Evolutionary conservation across 108 stramenopile species (phyloP).

Genomic region (Aurantiochytrium sp.): DNA sequence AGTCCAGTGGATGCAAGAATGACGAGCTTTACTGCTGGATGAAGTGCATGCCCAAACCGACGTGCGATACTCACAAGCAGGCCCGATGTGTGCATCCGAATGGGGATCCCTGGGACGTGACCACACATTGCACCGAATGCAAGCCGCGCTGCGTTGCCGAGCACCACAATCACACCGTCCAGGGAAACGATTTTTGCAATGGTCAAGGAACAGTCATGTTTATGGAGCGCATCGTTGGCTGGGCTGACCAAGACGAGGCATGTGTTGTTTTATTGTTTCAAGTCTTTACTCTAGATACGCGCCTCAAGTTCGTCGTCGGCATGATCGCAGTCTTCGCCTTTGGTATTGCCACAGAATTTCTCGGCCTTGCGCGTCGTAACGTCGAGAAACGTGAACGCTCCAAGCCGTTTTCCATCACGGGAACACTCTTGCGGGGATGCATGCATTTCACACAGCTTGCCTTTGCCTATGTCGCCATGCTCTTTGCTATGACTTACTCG

Average conservation of each 20-base stretch:
- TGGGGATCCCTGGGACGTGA: background rate
- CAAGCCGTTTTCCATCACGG: background rate
- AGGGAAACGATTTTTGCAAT: background rate
- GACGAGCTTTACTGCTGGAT: background rate
- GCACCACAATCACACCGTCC: background rate
- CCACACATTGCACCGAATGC: background rate
- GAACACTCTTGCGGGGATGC: background rate
- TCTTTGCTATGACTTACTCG: slow-evolving; percentile 8
- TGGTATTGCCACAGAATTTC: background rate
- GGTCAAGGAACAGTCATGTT: background rate
- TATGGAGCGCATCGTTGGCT: background rate
- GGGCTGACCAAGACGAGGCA: background rate
- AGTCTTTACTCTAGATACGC: background rate
- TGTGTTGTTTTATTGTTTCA: background rate
- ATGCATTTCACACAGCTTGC: background rate
- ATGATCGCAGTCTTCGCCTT: background rate
- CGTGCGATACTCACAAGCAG: background rate
- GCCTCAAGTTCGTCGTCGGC: background rate
- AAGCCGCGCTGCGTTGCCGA: background rate
- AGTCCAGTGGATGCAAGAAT: background rate
- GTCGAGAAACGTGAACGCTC: background rate
- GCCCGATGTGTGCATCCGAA: background rate
- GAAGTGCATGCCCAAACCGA: background rate
- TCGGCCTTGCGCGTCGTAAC: background rate
- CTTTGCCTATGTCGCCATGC: background rate